These are phyloP conservation scores for Ammopiptanthus mongolicus DNA, from an alignment of 306 rosid genomes.

Conservation along the genomic window DNA sequence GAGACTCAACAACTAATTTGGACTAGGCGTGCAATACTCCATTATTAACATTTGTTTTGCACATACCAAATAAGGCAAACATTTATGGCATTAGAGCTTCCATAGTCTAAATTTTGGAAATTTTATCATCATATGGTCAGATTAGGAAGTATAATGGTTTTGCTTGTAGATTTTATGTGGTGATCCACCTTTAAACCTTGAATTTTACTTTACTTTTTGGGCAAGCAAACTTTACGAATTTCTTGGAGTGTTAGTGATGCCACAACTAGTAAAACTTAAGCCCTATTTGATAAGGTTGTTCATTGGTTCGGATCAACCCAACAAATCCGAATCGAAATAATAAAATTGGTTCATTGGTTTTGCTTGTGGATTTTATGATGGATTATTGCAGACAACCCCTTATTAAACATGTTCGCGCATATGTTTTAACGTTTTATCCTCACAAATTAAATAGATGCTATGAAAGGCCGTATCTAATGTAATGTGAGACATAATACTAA, in stretches of 20 bases:
- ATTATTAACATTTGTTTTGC: slow-evolving; percentile 62
- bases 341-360: no score
- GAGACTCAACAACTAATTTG: no score
- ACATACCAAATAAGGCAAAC: slow-evolving; percentile 42
- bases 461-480: no score
- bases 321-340: no score
- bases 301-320: no score
- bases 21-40: slow-evolving; percentile 68
- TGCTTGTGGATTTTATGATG: no score
- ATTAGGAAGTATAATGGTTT: slow-evolving; percentile 2
- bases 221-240: background rate
- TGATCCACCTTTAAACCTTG: slow-evolving; percentile 17
- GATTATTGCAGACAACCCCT: no score
- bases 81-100: slow-evolving; percentile 53
- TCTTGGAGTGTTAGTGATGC: background rate
- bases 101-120: slow-evolving; percentile 27
- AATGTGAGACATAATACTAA: no score
- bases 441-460: no score
- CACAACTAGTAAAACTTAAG: slow-evolving; percentile 4
- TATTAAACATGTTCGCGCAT: no score
- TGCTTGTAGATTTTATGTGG: slow-evolving; percentile 23
- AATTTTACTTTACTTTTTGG: slow-evolving; percentile 12
- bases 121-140: slow-evolving; percentile 6
- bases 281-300: no score
- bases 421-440: no score